These are phyloP conservation scores for Saccharata proteae DNA, from an alignment of 2,329 filamentous ascomycete species.

Conservation along the genomic window DNA sequence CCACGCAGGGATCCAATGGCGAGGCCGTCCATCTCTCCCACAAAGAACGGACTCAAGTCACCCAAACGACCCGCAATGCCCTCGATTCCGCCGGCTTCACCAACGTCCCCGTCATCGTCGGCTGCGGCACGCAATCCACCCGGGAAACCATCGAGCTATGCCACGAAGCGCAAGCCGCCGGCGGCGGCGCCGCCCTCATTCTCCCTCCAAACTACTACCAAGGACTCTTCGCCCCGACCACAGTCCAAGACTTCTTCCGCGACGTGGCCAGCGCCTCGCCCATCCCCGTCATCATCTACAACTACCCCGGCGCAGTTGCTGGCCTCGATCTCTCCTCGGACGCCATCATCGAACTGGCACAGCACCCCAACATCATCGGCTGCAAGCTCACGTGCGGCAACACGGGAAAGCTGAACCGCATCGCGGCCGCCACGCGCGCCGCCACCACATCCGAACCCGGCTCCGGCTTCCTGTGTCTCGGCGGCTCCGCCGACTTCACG, in stretches of 20 bases:
- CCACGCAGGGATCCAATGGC: conserved; percentile 70
- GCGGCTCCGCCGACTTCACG: conserved; percentile 63
- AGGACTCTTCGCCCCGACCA: conserved; percentile 48
- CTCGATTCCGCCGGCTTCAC: conserved; percentile 54
- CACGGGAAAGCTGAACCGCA: conserved; percentile 53
- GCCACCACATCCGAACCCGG: conserved; percentile 23
- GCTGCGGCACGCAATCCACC: conserved; percentile 61
- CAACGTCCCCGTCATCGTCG: conserved; percentile 61
- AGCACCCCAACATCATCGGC: conserved; percentile 54
- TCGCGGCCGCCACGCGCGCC: conserved; percentile 41
- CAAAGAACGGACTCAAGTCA: conserved; percentile 57
- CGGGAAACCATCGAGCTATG: conserved; percentile 60
- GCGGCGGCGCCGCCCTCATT: conserved; percentile 64
- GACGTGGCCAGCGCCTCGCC: conserved; percentile 51
- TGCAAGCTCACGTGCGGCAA: conserved; percentile 61
- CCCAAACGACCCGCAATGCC: conserved; percentile 55
- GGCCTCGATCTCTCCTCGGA: conserved; percentile 55
- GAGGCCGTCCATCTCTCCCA: conserved; percentile 70
- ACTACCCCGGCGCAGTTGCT: conserved; percentile 52
- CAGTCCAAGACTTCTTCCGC: conserved; percentile 52
- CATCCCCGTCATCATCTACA: conserved; percentile 57
- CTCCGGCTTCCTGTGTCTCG: conserved; percentile 56
- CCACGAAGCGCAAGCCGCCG: conserved; percentile 53
- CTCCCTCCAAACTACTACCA: conserved; percentile 69
- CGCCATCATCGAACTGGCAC: conserved; percentile 44